Percentiles rank a stretch among this genome's conserved stretches.
Conservation (phyloP, 441 rosid species). For the Euphorbia celastroides region DNA sequence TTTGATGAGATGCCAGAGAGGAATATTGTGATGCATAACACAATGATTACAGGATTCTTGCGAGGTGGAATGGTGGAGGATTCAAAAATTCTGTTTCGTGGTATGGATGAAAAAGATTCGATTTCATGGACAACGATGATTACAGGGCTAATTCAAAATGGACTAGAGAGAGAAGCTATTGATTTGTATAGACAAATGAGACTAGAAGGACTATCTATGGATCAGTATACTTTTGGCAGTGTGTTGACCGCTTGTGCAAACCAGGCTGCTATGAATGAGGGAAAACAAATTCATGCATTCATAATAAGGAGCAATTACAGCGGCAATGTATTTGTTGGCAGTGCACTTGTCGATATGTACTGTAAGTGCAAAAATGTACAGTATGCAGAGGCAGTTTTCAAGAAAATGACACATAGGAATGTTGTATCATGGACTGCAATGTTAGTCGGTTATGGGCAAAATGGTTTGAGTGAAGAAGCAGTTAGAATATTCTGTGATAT, state of each 20-base stretch:
- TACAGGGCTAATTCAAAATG: constrained; percentile 69
- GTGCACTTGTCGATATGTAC: constrained; percentile 96
- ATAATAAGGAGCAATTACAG: constrained; percentile 47
- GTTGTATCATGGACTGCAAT: constrained; percentile 95
- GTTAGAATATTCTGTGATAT: constrained; percentile 54
- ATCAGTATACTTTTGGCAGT: constrained; percentile 89
- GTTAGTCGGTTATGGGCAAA: constrained; percentile 90
- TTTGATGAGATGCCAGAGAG: constrained; percentile 46
- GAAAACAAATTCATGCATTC: constrained; percentile 69
- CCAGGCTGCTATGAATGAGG: constrained; percentile 48
- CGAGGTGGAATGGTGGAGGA: constrained; percentile 62
- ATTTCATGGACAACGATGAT: constrained; percentile 91
- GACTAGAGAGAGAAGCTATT: constrained; percentile 56
- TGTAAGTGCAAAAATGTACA: constrained; percentile 60
- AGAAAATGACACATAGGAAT: constrained; percentile 59
- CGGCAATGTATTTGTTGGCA: constrained; percentile 67
- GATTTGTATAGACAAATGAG: constrained; percentile 63
- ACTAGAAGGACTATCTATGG: constrained; percentile 50
- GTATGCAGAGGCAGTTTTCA: constrained; percentile 63
- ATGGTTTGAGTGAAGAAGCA: constrained; percentile 76
- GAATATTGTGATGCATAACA: constrained; percentile 65
- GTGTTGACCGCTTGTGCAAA: constrained; percentile 78
- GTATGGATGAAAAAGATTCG: constrained; percentile 68
- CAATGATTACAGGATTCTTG: constrained; percentile 70
- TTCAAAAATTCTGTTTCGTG: constrained; percentile 44